Evolutionary conservation across 352 stramenopile genomes (phyloP), one percentile per base, ranked within the genome.

Genomic region (Phytophthora melonis): DNA sequence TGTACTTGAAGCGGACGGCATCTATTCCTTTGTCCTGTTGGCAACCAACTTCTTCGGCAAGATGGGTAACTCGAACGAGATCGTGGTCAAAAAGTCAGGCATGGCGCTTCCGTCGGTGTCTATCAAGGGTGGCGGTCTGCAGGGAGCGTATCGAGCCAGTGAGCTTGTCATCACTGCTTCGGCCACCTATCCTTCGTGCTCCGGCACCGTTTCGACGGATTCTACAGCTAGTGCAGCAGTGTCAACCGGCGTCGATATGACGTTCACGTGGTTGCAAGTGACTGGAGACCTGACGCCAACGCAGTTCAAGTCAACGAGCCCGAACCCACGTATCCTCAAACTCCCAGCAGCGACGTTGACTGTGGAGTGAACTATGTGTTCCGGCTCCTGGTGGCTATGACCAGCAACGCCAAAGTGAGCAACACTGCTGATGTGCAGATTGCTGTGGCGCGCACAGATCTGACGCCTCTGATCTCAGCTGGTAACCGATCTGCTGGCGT

Each of bases 311-410:
- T 90, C 84, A 3, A 86, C 77, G 6, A 90, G 81, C 21, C 64
- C 74, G 10, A 92, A 92, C n/a, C 81, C 79, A 14, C 74, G 84
- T 3, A 76, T 87, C 13, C 74, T 92, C 3, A 82, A 79, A n/a
- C 62, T 92, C 3, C 82, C 82, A 11, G 69, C 79, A 9, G 77
- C 74, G 39, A 89, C 76, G 6, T 70, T 92, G 7, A 87, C 69
- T 0, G 82, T 92, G 13, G 82, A 1, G 81, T 89, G 25, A 78
- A 69, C 53, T 92, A 92, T 66, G 72, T 87, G 18, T 92, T 92
- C 53, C 74, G 83, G n/a, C 75, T 92, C 16, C 53, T 83, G 21
- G 84, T 88, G 14, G 68, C 75, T 0, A 92, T 92, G 82, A 56
- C 75, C 1, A 86, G 65, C 39, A 88, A 83, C 16, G 13, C 58